Base-by-base conservation (phyloP, 2,329 filamentous ascomycete species). In the Colletotrichum brevisporum region DNA sequence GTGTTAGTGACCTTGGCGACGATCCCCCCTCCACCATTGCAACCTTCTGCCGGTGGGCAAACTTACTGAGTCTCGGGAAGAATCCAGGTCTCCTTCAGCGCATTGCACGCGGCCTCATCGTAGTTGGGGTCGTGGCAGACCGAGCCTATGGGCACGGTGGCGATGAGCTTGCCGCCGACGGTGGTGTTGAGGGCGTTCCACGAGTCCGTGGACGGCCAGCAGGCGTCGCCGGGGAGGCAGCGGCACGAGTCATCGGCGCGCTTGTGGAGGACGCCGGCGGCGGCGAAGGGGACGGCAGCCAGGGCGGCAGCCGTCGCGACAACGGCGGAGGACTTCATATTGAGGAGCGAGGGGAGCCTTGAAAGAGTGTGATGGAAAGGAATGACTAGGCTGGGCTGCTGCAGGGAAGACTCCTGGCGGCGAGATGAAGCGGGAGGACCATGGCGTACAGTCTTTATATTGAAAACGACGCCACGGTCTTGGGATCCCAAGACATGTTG, bases 171-270 rank as follows among this genome's bases (percentile, higher is more conserved):
- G 1, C 86, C 87, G 24, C 79, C 78, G 2, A 90, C 78, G 1
- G 87, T 83, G 15, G 74, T 62, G 73, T 91, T 89, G 59, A 91
- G 82, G 0, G 73, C 63, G 6, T 78, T 72, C 88, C 89, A 91
- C 5, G 77, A 75, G 1, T 73, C 53, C 0, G 71, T 24, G 0
- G 78, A 76, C 0, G 89, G 89, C 88, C 89, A 91, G 73, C 81
- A 83, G 1, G 71, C n/a, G 64, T 90, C 85, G 16, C 83, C 83
- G 0, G 88, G 88, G 47, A 85, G 80, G 75, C 81, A 84, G 13
- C 80, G 80, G 73, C 84, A 86, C 26, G 55, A 55, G 12, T 63
- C 53, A 10, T 55, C 57, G 27, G 51, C 67, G 52, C 64, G 67
- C 58, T 68, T 68, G 39, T 53, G 67, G 50, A 69, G 67, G 21